Conservation (phyloP, 345 rosid species). For the Microthlaspi erraticum region DNA sequence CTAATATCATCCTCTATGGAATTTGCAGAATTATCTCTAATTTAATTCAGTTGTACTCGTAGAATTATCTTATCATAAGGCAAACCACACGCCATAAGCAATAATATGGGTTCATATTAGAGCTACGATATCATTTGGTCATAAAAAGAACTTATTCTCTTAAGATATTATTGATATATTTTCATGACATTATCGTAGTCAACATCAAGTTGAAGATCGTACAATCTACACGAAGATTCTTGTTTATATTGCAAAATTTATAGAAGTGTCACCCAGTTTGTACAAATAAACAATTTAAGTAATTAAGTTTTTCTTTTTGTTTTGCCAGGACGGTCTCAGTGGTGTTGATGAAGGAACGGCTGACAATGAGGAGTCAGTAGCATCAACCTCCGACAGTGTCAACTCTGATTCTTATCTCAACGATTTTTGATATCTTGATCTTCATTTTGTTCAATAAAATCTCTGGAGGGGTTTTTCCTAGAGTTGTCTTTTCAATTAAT, state of each 20-base stretch:
- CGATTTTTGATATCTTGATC: neutral
- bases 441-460: neutral
- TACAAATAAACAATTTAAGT: neutral
- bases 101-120: no score
- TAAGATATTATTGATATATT: no score
- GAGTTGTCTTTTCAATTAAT: neutral
- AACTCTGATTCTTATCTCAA: neutral
- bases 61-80: no score
- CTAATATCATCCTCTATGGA: no score
- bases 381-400: neutral
- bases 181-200: no score
- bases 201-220: no score
- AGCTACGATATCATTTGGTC: no score
- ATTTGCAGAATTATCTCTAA: no score
- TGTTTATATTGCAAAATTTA: neutral
- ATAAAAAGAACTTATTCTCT: no score
- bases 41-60: no score
- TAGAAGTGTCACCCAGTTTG: neutral
- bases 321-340: neutral
- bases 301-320: neutral
- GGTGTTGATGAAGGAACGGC: conserved; percentile 17
- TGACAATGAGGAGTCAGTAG: neutral
- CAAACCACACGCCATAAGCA: no score
- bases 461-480: neutral
- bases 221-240: no score